Evolutionary conservation across 1,284 basidiomycete genomes (phyloP), one percentile per base, ranked within the genome.

Genomic region (Boletellus sp.): DNA sequence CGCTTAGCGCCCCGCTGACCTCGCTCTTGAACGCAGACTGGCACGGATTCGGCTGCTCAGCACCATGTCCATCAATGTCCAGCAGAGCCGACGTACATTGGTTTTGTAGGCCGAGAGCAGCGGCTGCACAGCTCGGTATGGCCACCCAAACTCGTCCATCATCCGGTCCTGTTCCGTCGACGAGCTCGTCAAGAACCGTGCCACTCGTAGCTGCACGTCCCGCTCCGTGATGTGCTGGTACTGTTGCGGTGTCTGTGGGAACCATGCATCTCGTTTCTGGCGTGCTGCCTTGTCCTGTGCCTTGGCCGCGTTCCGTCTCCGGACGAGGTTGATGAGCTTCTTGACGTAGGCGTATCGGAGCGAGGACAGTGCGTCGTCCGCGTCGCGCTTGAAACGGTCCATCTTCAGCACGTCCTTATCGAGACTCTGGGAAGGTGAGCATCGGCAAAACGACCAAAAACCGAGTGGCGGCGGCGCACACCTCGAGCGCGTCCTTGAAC

Each of bases 131-230:
- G 77, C 72, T 51, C 72, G 69, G 70, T 71, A 81, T 0, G 72
- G 71, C 85, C 84, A 87, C 1, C 66, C 66, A 60, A 72, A 81
- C 48, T 80, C 71, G 15, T 53, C 61, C 61, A 78, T 60, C 73
- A 80, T 78, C 56, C 62, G 73, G 46, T 83, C 82, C 59, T 74
- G 72, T 41, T 67, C 67, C 13, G 51, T 45, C 10, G 52, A 52
- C 39, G 78, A 68, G 1, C 70, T 59, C 11, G 66, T 60, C 40
- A 87, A 64, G 58, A 82, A 85, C 47, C 68, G 70, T 10, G 81
- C 82, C 8, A 79, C 69, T 3, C 79, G 76, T 21, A 79, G 59
- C 64, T 80, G 76, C 0, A 73, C 62, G 38, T 82, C 80, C 33
- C 72, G 73, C 16, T 74, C 65, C 39, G 69, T 42, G 46, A 67